A percentile compares a stretch with the other conserved stretches of the same genome.
These are phyloP conservation scores for Mycena sp. DNA, from an alignment of 1,284 basidiomycete species.

Conservation along the genomic window DNA sequence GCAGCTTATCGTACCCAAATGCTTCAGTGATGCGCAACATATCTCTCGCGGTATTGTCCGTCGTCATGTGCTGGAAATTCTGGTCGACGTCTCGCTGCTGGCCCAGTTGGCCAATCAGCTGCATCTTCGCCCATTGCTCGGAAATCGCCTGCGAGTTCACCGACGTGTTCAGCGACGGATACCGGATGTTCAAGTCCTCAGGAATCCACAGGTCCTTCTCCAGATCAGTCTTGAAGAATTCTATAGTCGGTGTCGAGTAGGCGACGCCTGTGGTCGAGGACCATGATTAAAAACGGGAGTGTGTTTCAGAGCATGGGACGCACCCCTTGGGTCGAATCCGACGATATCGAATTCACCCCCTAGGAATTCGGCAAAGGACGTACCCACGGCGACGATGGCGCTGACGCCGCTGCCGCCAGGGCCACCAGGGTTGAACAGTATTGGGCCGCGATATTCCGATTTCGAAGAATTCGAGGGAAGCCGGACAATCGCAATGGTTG, in stretches of 20 bases:
- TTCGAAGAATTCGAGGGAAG: constrained; percentile 33
- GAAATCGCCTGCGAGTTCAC: neutral
- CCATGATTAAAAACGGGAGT: constrained; percentile 16
- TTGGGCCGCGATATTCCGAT: constrained; percentile 51
- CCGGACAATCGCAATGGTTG: constrained; percentile 49
- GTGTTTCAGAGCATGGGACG: neutral
- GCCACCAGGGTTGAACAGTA: constrained; percentile 63
- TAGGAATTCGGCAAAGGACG: constrained; percentile 44
- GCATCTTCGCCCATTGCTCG: neutral
- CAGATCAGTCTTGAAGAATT: constrained; percentile 26
- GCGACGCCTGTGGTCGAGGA: constrained; percentile 19
- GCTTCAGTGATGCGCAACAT: constrained; percentile 45
- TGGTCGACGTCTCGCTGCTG: neutral
- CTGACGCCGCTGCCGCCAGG: constrained; percentile 59
- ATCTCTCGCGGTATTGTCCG: constrained; percentile 41
- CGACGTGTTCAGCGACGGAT: constrained; percentile 22
- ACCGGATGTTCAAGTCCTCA: neutral
- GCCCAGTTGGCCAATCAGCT: constrained; percentile 4
- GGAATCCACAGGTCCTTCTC: constrained; percentile 19
- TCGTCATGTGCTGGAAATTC: constrained; percentile 32
- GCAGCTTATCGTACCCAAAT: constrained; percentile 43
- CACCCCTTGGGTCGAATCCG: constrained; percentile 58
- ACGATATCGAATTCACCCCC: constrained; percentile 59
- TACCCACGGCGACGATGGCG: constrained; percentile 39
- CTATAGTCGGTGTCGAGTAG: constrained; percentile 20